These are phyloP conservation scores for Simplicillium sp. DNA, from an alignment of 2,329 filamentous ascomycete genomes.

Conservation along the genomic window DNA sequence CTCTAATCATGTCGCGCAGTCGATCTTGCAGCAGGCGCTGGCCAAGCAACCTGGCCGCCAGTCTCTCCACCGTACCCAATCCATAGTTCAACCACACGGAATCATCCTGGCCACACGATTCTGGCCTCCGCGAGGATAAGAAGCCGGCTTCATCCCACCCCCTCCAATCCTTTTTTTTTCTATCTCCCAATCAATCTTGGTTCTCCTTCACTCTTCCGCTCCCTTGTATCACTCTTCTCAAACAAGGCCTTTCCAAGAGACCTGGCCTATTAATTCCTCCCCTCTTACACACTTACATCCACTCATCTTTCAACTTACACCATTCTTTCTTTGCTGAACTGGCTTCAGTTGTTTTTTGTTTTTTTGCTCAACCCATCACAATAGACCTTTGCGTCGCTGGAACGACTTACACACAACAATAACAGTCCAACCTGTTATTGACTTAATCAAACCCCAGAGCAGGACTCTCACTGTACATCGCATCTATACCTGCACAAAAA, in stretches of 20 bases:
- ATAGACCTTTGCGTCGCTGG: neutral
- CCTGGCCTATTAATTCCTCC: slow-evolving; percentile 1
- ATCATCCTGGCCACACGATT: neutral
- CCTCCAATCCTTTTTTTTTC: slow-evolving; percentile 15
- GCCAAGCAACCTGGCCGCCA: no score
- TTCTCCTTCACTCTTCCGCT: slow-evolving; percentile 4
- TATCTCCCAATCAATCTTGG: slow-evolving; percentile 11
- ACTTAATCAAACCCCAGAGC: slow-evolving; percentile 8
- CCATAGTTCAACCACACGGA: neutral
- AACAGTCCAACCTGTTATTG: neutral
- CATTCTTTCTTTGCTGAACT: neutral
- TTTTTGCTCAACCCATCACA: neutral
- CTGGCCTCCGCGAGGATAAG: slow-evolving; percentile 15
- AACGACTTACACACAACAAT: neutral
- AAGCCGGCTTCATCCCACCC: slow-evolving; percentile 16
- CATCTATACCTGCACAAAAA: slow-evolving; percentile 7
- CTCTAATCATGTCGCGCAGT: no score
- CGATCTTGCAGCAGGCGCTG: no score
- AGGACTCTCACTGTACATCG: slow-evolving; percentile 7
- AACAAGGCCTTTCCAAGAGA: no score
- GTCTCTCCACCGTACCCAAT: neutral
- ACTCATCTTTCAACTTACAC: no score
- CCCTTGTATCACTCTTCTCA: slow-evolving; percentile 2
- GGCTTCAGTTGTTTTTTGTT: neutral
- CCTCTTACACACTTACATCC: slow-evolving; percentile 3